Evolutionary conservation across 1,284 basidiomycete genomes (phyloP), one percentile per base, ranked within the genome.

Genomic region (Coriolopsis trogii): DNA sequence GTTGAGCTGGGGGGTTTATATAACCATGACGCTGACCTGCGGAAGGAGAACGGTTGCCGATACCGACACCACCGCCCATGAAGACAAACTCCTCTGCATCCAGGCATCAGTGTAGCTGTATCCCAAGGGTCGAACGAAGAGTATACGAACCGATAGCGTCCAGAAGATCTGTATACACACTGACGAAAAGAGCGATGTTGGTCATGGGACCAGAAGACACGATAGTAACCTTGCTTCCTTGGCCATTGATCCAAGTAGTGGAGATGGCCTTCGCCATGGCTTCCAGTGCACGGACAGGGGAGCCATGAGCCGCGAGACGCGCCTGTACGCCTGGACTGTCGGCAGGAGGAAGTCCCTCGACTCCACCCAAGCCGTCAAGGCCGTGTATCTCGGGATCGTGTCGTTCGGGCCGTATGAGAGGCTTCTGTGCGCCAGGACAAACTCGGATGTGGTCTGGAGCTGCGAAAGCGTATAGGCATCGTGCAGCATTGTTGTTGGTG

Each of bases 11-110:
- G 43, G 9, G 25, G 49, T 7, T 6, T 23, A 29, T n/a, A 25
- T 9, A n/a, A 12, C n/a, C 8, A 16, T 15, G 28, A 16, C 8
- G 4, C 74, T 39, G 50, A 83, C 83, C 83, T 61, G 88, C 89
- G 12, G 82, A 84, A 12, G 89, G 73, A n/a, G 85, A 85, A 38
- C 85, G 73, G 63, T 93, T 93, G 0, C 91, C 91, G 12, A 89
- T 64, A 4, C 91, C 91, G n/a, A 91, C 83, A 1, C 83, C 88
- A 31, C 91, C 91, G n/a, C 92, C 91, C 91, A 94, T 93, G 63
- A 92, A 90, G 4, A 92, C 87, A 51, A 93, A 82, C 60, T 90
- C 81, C 53, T 88, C 84, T 68, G 31, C n/a, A n/a, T n/a, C n/a
- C n/a, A n/a, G n/a, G 8, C 3, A 18, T 50, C 23, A 31, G 24